Percentiles rank a stretch among this genome's conserved stretches.
Conservation (phyloP, 192 early-diverging fungal genomes). For the Radiomyces spectabilis region DNA sequence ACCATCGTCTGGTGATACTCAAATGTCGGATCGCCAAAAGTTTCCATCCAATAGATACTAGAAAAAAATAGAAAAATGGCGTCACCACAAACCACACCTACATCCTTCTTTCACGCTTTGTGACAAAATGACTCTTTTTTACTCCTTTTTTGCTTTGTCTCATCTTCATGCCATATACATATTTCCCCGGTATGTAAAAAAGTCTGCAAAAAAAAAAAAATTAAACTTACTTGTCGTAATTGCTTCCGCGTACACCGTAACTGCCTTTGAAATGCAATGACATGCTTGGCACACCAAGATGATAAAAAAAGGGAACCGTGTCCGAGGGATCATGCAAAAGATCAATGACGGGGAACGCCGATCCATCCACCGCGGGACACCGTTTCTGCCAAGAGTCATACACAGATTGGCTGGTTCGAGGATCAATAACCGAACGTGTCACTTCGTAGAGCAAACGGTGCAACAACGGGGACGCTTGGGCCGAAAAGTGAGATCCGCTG, state of each 20-base stretch:
- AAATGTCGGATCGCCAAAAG: slow-evolving; percentile 46
- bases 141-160: not conserved
- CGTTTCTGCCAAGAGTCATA: slow-evolving; percentile 51
- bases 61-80: not conserved
- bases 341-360: not conserved
- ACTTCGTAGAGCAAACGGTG: slow-evolving; percentile 33
- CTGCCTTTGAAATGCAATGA: slow-evolving; percentile 42
- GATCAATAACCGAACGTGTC: slow-evolving; percentile 36
- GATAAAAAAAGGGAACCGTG: slow-evolving; percentile 43
- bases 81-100: too few species aligned
- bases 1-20: slow-evolving; percentile 41
- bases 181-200: too few species aligned
- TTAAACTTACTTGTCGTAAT: slow-evolving; percentile 39
- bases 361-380: not conserved
- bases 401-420: slow-evolving; percentile 29
- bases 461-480: slow-evolving; percentile 41
- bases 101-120: too few species aligned
- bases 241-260: slow-evolving; percentile 45
- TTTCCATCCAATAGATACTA: slow-evolving; percentile 46
- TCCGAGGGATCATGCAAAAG: slow-evolving; percentile 22
- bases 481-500: slow-evolving; percentile 35
- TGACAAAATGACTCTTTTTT: not conserved
- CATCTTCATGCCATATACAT: too few species aligned
- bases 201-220: not conserved
- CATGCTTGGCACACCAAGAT: slow-evolving; percentile 45